Conservation (phyloP, 441 rosid genomes). For the Populus trichocarpa region DNA sequence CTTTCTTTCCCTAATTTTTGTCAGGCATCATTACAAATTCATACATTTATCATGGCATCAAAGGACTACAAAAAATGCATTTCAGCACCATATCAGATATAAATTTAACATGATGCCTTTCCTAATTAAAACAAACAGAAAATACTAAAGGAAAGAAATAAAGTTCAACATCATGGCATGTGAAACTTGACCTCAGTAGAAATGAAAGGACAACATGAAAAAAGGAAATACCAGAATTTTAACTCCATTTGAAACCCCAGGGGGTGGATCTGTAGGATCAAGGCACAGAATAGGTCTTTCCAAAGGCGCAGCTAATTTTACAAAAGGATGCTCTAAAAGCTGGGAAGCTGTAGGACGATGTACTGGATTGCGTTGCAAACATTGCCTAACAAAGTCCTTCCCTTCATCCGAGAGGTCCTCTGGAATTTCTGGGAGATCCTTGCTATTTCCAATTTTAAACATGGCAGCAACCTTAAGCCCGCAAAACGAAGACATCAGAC, state of each 20-base stretch:
- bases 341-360: constrained; percentile 76
- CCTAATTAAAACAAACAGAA: neutral
- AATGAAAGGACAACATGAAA: neutral
- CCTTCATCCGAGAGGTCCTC: constrained; percentile 86
- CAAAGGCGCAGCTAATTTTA: constrained; percentile 59
- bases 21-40: neutral
- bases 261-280: constrained; percentile 40
- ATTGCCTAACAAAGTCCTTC: constrained; percentile 79
- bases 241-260: constrained; percentile 40
- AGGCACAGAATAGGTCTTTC: constrained; percentile 51
- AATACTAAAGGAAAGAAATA: neutral
- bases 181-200: neutral
- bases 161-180: neutral
- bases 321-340: constrained; percentile 86
- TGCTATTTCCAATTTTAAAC: constrained; percentile 98
- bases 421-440: constrained; percentile 95
- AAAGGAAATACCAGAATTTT: constrained; percentile 48
- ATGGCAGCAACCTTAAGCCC: constrained; percentile 50
- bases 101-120: neutral
- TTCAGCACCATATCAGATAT: neutral
- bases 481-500: neutral
- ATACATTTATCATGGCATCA: neutral
- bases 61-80: neutral
- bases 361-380: constrained; percentile 76
- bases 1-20: neutral